phyloP scores from a whole-genome alignment of 1,284 basidiomycete genomes.

The Cutaneotrichosporon mucoides region DNA sequence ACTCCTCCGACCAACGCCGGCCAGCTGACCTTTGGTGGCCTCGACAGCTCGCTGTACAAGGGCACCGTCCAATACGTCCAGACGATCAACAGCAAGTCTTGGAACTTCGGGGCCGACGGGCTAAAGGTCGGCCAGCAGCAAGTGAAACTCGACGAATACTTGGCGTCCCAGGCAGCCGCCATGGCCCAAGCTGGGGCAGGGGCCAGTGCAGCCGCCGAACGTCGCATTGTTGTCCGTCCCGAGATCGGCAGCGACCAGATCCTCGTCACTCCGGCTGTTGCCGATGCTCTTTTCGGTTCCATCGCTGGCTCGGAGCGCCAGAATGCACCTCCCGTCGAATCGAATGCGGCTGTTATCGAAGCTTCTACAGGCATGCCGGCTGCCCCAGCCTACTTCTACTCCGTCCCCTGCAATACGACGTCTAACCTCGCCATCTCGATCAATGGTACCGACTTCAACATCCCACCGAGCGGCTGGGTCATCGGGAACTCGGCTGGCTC shows the following conservation, averaged over 20 bases:
- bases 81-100: neutral
- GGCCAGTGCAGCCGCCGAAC: neutral
- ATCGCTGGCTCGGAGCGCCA: neutral
- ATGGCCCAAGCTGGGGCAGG: neutral
- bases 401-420: neutral
- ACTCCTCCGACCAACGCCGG: neutral
- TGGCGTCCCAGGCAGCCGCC: neutral
- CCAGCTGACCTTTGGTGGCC: neutral
- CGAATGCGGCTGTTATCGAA: neutral
- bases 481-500: neutral
- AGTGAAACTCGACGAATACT: neutral
- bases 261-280: neutral
- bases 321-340: neutral
- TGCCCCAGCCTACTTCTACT: neutral
- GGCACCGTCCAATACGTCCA: neutral
- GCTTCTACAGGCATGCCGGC: neutral
- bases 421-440: neutral
- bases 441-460: neutral
- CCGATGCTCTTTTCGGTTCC: neutral
- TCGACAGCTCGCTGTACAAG: neutral
- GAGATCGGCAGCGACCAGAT: neutral
- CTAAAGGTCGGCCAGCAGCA: neutral
- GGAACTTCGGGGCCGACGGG: neutral
- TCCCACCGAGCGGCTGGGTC: neutral
- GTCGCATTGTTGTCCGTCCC: neutral